phyloP scores from a whole-genome alignment of 352 stramenopile species.

The Pythium monospermum region DNA sequence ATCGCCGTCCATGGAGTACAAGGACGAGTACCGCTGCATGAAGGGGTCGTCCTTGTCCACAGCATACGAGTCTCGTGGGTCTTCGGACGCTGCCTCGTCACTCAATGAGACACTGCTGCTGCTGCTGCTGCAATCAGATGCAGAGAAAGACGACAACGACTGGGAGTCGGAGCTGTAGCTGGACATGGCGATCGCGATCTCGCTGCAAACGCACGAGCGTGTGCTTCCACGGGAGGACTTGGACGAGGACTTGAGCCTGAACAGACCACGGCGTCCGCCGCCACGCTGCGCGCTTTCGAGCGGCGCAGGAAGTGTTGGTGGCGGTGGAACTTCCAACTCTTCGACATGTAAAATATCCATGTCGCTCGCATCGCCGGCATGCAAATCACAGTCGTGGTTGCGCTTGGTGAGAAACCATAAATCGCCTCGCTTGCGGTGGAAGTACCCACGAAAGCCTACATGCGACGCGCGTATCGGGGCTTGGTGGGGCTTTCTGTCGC shows the following conservation, averaged over 20 bases:
- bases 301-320: neutral
- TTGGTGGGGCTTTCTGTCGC: neutral
- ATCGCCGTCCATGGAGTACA: conserved; percentile 17
- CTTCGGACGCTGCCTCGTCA: neutral
- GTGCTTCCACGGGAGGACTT: neutral
- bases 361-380: neutral
- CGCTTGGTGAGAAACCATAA: conserved; percentile 17
- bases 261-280: neutral
- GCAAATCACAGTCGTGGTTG: conserved; percentile 3
- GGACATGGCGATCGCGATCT: conserved; percentile 14
- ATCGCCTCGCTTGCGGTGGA: conserved; percentile 17
- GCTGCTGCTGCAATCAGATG: no score
- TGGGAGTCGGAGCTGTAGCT: conserved; percentile 13
- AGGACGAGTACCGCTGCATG: conserved; percentile 14
- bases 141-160: no score
- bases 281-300: neutral
- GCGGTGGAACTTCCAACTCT: conserved; percentile 8
- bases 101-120: no score
- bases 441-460: conserved; percentile 5
- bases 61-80: conserved; percentile 2
- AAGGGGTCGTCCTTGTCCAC: conserved; percentile 4
- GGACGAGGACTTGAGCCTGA: no score
- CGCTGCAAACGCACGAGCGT: neutral
- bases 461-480: neutral
- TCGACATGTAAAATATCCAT: conserved; percentile 11